A percentile compares a stretch with the other conserved stretches of the same genome.
phyloP scores from a whole-genome alignment of 192 early-diverging fungal genomes.

The Backusella morwellensis region DNA sequence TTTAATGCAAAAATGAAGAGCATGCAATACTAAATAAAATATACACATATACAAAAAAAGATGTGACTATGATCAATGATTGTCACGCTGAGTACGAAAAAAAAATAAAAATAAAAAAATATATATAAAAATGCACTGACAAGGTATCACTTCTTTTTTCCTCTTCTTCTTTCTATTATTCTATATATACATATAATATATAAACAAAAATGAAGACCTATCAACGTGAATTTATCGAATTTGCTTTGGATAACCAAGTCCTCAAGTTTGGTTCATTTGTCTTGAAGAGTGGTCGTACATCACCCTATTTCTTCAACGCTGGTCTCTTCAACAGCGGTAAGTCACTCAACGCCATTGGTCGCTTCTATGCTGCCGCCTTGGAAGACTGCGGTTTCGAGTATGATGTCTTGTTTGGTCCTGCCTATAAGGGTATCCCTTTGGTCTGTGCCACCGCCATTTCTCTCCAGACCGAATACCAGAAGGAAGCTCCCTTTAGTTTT shows the following conservation, averaged over 20 bases:
- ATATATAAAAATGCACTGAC: too few relatives aligned
- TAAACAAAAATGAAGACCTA: slow-evolving; percentile 59
- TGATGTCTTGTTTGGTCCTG: slow-evolving; percentile 95
- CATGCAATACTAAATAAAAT: too few relatives aligned
- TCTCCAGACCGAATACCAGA: slow-evolving; percentile 55
- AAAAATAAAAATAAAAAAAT: too few relatives aligned
- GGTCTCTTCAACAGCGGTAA: slow-evolving; percentile 94
- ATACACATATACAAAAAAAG: background rate
- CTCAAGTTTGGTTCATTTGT: slow-evolving; percentile 91
- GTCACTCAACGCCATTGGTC: slow-evolving; percentile 78
- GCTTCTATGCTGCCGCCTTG: slow-evolving; percentile 89
- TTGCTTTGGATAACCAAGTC: slow-evolving; percentile 82
- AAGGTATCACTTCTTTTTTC: background rate
- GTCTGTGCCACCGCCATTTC: slow-evolving; percentile 81
- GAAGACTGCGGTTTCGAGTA: slow-evolving; percentile 64
- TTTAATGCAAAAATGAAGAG: too few relatives aligned
- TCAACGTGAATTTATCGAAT: slow-evolving; percentile 92
- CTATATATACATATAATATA: background rate
- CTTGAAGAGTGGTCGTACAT: slow-evolving; percentile 93
- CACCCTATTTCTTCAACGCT: slow-evolving; percentile 98
- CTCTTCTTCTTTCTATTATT: background rate
- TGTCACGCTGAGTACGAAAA: background rate
- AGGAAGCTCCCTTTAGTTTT: slow-evolving; percentile 83
- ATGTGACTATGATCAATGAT: background rate
- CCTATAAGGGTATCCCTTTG: slow-evolving; percentile 98